phyloP scores from a whole-genome alignment of 2,329 filamentous ascomycete species.

The Claviceps sp. region DNA sequence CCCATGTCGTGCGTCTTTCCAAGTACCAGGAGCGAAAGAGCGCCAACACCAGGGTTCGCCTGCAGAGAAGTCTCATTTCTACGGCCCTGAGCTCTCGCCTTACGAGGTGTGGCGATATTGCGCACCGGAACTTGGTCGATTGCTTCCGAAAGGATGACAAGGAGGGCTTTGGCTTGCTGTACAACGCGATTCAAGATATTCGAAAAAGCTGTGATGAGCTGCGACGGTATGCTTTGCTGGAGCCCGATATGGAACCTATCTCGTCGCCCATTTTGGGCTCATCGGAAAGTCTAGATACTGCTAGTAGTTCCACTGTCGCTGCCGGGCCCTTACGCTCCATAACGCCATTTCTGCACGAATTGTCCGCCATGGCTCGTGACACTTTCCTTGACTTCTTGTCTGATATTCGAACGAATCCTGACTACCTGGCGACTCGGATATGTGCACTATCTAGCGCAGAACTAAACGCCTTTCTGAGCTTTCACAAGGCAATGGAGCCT shows the following conservation, averaged over 20 bases:
- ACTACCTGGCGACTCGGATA: constrained; percentile 76
- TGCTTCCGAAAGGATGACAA: constrained; percentile 70
- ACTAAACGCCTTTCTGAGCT: constrained; percentile 62
- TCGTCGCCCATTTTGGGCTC: constrained; percentile 29
- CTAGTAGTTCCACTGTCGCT: constrained; percentile 27
- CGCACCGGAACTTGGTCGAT: constrained; percentile 64
- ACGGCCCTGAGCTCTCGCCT: constrained; percentile 63
- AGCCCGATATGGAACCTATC: constrained; percentile 54
- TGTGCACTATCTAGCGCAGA: constrained; percentile 63
- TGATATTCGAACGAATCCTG: constrained; percentile 71
- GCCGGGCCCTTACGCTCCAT: constrained; percentile 25
- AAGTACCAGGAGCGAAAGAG: constrained; percentile 75
- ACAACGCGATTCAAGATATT: constrained; percentile 68
- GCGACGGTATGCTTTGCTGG: constrained; percentile 55
- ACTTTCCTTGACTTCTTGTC: constrained; percentile 68
- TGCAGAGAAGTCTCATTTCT: constrained; percentile 62
- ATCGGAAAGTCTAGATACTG: constrained; percentile 36
- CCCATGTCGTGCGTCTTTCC: constrained; percentile 63
- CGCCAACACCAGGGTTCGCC: constrained; percentile 55
- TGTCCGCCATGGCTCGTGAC: constrained; percentile 62
- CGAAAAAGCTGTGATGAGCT: constrained; percentile 64
- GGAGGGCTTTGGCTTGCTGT: constrained; percentile 59
- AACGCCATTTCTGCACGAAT: constrained; percentile 52
- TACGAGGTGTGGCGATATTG: constrained; percentile 59
- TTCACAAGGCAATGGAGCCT: constrained; percentile 65